Conservation (phyloP, 140 eudicot genomes). For the Bidens hawaiensis region DNA sequence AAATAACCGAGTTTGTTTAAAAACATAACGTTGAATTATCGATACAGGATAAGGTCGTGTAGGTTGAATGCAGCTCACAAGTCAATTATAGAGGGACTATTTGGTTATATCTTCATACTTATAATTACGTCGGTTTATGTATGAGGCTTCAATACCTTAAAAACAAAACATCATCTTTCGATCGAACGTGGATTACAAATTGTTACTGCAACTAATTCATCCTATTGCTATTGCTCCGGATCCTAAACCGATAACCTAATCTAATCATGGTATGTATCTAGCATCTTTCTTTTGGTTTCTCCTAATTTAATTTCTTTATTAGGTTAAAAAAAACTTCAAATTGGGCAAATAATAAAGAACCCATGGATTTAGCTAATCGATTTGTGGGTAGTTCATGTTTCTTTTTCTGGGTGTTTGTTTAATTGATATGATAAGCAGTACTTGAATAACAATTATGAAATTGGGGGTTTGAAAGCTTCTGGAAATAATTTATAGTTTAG, state of each 20-base stretch:
- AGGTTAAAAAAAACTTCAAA: constrained; percentile 10
- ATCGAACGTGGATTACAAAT: background rate
- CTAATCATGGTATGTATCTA: constrained; percentile 14
- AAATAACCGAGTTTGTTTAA: too few species aligned
- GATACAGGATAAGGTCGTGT: too few species aligned
- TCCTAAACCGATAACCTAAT: background rate
- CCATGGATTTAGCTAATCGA: background rate
- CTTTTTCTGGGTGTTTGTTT: background rate
- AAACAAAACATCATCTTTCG: background rate
- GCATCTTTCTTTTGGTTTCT: background rate
- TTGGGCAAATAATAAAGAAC: constrained; percentile 1
- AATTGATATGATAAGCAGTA: background rate
- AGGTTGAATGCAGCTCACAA: too few species aligned
- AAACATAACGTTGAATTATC: too few species aligned
- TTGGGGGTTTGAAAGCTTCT: background rate
- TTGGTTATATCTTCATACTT: too few species aligned
- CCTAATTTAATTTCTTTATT: constrained; percentile 7
- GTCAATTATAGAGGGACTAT: too few species aligned
- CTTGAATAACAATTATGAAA: background rate
- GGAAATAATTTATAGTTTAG: too few species aligned
- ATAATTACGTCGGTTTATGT: too few species aligned
- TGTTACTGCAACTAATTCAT: background rate
- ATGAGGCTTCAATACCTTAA: background rate
- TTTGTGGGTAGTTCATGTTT: background rate
- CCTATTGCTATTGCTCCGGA: background rate